Percentiles rank a stretch among this genome's conserved stretches.
These are phyloP conservation scores for Sporisorium iseilematis-ciliati DNA, from an alignment of 1,284 basidiomycete species.

Conservation along the genomic window DNA sequence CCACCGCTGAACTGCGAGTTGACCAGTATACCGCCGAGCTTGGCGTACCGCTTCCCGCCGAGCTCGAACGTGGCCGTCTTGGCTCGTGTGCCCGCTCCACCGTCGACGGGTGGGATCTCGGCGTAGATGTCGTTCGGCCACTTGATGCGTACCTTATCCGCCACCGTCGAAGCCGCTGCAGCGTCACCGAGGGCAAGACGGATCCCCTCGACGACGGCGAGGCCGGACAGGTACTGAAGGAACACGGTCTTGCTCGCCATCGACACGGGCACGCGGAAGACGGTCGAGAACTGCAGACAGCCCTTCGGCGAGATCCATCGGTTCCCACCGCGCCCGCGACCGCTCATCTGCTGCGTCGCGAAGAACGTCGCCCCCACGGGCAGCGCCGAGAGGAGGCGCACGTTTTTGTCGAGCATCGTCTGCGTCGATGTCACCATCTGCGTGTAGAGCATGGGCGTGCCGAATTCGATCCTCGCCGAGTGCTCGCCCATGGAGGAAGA, in stretches of 20 bases:
- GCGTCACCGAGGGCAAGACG: slow-evolving; percentile 71
- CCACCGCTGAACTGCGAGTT: slow-evolving; percentile 83
- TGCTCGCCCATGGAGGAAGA: background rate
- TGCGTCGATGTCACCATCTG: slow-evolving; percentile 94
- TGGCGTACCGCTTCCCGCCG: slow-evolving; percentile 55
- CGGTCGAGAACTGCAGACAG: slow-evolving; percentile 87
- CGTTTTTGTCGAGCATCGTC: slow-evolving; percentile 92
- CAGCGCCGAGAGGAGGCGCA: slow-evolving; percentile 77
- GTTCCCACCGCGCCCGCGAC: slow-evolving; percentile 89
- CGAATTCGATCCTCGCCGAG: slow-evolving; percentile 69
- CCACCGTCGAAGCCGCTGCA: slow-evolving; percentile 72
- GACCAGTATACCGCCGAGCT: slow-evolving; percentile 81
- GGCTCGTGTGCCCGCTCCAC: slow-evolving; percentile 65
- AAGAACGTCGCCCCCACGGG: slow-evolving; percentile 83
- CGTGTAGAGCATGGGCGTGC: slow-evolving; percentile 84
- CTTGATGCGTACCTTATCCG: slow-evolving; percentile 79
- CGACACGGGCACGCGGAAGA: slow-evolving; percentile 77
- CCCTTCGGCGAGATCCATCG: slow-evolving; percentile 92
- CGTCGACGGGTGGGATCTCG: slow-evolving; percentile 71
- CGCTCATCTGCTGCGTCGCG: slow-evolving; percentile 87
- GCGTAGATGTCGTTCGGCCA: slow-evolving; percentile 99
- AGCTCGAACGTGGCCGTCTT: slow-evolving; percentile 71
- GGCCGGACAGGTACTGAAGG: slow-evolving; percentile 91
- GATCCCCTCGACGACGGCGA: slow-evolving; percentile 90
- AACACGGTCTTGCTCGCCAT: slow-evolving; percentile 84